Evolutionary conservation across 73 alveolate species (phyloP), one percentile per base, ranked within the genome.

Genomic region (Paramecium sexaurelia): DNA sequence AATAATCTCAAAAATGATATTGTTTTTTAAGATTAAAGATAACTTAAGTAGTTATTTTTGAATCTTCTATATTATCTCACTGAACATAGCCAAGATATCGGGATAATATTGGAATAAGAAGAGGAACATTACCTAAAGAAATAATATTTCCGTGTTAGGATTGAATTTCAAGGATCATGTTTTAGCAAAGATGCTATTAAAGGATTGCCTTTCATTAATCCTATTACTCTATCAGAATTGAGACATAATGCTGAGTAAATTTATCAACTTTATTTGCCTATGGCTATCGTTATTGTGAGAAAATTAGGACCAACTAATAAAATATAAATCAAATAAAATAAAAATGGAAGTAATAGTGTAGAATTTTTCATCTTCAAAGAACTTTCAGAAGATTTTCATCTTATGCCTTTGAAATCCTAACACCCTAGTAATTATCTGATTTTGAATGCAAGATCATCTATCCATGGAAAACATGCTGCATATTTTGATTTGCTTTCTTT

Each of bases 261-360:
- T 0, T 61, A 61, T 32, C 10, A 26, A 7, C 39, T 61, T 5
- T 26, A 61, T 24, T 7, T 61, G 5, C 83, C 83, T 26, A 61
- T 61, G 83, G 83, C 83, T 1, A 61, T 61, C 6, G 45, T 61
- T 10, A 61, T 61, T 26, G 83, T 61, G 39, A 61, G 83, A 61
- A 61, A 61, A 15, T 29, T 61, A 13, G 83, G 83, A 29, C 83
- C 83, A 29, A 26, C 43, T 0, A 61, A 61, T 61, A 22, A 61
- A 61, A 26, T 61, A 22, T 27, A 29, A 5, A 61, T 61, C 1
- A 61, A 61, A 61, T 29, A 61, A 15, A 61, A 61, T 61, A 61
- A 19, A 45, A 61, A 61, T 61, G 43, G 47, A 3, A 4, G 7
- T 9, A 51, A 17, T 13, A 61, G 83, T 24, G 11, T 61, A 11